Evolutionary conservation across 176 grass and related monocot species (phyloP), one percentile per base, ranked within the genome.

Genomic region (Cocos nucifera): DNA sequence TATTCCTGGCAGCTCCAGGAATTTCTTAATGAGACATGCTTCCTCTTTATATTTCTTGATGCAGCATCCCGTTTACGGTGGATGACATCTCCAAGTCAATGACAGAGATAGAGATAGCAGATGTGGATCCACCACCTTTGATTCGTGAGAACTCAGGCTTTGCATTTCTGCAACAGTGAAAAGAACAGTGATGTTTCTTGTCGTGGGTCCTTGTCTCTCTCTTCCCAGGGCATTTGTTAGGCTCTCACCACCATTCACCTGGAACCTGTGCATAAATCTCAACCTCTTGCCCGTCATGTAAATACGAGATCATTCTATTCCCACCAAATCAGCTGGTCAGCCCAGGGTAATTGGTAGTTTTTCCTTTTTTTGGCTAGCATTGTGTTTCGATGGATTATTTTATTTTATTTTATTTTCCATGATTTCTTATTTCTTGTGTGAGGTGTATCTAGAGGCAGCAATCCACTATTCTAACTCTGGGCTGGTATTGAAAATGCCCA

Each of bases 151-250:
- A 95, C 76, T 79, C 90, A 73, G 73, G 66, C 77, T 95, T 95
- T 86, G 86, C 86, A 19, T 95, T 95, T 89, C 83, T 95, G 75
- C 84, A 86, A 60, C 86, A 86, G 69, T 83, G 90, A 73, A 61
- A 76, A 63, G 80, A 86, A 53, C 83, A 88, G 35, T 9, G 6
- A 12, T 12, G 73, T 74, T 48, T 58, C 65, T 78, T 51, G 4
- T 67, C 17, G 10, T 44, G 35, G 35, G 35, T 14, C 35, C 35
- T 44, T 14, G 35, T 14, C 35, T 44, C 35, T 44, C 8, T 44
- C 35, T 12, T 44, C 35, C 17, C 53, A 24, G 22, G 22, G 58
- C 17, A 28, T 32, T 66, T 59, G 58, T 28, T 56, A 19, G 52
- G 70, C 58, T 71, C 62, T 50, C 60, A 3, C 73, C 22, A 54